Evolutionary conservation across 1,139 yeast genomes (phyloP).

Genomic region (Pneumocystis canis): DNA sequence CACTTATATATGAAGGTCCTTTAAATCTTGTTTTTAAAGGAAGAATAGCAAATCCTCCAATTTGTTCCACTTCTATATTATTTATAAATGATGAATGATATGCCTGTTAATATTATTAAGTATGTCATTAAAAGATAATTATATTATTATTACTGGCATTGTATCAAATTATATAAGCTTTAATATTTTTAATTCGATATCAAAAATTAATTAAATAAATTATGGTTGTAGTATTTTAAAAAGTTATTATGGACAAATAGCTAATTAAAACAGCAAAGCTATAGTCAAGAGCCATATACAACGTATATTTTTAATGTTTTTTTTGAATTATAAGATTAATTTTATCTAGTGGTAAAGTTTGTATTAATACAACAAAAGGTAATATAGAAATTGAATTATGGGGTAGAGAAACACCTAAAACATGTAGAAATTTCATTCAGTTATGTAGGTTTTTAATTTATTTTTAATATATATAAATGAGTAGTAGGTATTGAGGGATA

Average conservation of each 20-base stretch:
- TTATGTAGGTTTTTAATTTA: conserved; percentile 24
- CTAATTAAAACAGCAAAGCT: not conserved
- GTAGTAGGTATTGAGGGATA: conserved; percentile 22
- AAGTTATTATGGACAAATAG: not conserved
- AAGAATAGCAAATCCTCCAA: conserved; percentile 57
- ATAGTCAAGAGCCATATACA: not conserved
- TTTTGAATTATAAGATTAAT: not conserved
- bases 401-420: conserved; percentile 54
- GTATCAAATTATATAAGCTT: not conserved
- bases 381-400: conserved; percentile 46
- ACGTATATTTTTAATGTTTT: not conserved
- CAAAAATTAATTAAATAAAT: not conserved
- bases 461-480: not conserved
- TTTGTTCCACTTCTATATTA: conserved; percentile 23
- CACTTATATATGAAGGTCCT: conserved; percentile 81
- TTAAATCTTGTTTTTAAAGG: conserved; percentile 73
- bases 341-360: conserved; percentile 28
- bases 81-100: conserved; percentile 80
- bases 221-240: not conserved
- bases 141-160: not conserved
- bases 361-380: conserved; percentile 46
- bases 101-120: conserved; percentile 33
- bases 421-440: conserved; percentile 36
- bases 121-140: not conserved
- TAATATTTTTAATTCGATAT: not conserved